Conservation (phyloP, 768 basidiomycete species). For the Suillus ampliporus region DNA sequence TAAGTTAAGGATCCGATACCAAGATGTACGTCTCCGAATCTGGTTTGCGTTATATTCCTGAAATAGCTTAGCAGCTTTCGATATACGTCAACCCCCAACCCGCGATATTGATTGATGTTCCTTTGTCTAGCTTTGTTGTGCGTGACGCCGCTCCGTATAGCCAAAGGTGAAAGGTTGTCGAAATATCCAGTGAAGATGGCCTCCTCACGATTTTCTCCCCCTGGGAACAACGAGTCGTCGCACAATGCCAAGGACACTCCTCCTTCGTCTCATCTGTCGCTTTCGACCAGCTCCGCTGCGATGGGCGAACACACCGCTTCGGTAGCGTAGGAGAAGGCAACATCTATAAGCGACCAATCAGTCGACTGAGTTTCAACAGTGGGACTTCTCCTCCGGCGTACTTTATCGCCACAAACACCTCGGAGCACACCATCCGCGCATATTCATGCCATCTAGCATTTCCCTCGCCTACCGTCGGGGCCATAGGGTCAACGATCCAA, state of each 20-base stretch:
- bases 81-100: too few species aligned
- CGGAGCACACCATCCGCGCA: slow-evolving; percentile 71
- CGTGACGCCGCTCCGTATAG: too few species aligned
- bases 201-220: slow-evolving; percentile 93
- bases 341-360: slow-evolving; percentile 31
- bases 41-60: too few species aligned
- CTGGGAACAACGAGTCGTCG: slow-evolving; percentile 92
- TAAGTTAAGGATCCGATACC: too few species aligned
- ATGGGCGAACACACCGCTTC: slow-evolving; percentile 91
- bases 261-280: slow-evolving; percentile 90
- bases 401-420: slow-evolving; percentile 87
- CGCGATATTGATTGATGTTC: too few species aligned
- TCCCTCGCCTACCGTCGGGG: slow-evolving; percentile 75
- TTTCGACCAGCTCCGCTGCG: slow-evolving; percentile 89
- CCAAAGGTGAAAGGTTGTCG: too few species aligned
- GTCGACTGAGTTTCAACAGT: slow-evolving; percentile 50
- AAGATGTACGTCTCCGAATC: too few species aligned
- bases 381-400: slow-evolving; percentile 93
- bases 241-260: slow-evolving; percentile 95
- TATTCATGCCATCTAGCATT: slow-evolving; percentile 78
- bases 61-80: too few species aligned
- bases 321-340: slow-evolving; percentile 98
- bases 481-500: slow-evolving; percentile 56
- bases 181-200: too few species aligned
- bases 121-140: too few species aligned